Evolutionary conservation across 176 grass and related monocot genomes (phyloP), one percentile per base, ranked within the genome.

Genomic region (Oryza brachyantha): DNA sequence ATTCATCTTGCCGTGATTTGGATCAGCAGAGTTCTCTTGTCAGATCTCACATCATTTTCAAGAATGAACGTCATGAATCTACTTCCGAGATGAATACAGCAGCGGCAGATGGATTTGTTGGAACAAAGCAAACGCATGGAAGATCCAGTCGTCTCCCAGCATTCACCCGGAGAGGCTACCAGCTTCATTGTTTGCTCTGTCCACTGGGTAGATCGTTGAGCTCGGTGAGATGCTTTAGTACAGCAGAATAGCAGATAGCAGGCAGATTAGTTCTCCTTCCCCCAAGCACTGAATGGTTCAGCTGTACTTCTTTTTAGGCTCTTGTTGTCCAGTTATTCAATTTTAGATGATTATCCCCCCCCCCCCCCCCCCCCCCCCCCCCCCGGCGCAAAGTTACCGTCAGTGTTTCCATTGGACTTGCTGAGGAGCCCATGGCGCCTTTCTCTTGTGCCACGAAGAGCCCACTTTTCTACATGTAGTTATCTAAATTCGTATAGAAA

Each of bases 191-290:
- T 60, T 75, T 17, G 10, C 34, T 14, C 27, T n/a, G n/a, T n/a
- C n/a, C n/a, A n/a, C n/a, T 21, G 31, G 24, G 35, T 10, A 57
- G 19, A 21, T 24, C n/a, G 52, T 57, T 32, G 26, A 68, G 26
- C 48, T 66, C 11, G 17, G 48, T 67, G 24, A 17, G 67, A 65
- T 55, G 70, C 16, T 74, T 66, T 28, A 57, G 38, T 41, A n/a
- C 63, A 81, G 70, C n/a, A 58, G 64, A 66, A 45, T 50, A 79
- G 60, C 39, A 74, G 63, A 10, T 55, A 75, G 32, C 69, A 2
- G 42, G 40, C 36, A 39, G 38, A 6, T 39, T 79, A 24, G 21
- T 72, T 54, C 22, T 52, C 27, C 29, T 9, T 81, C 10, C n/a
- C n/a, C n/a, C 52, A 57, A 24, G 52, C 52, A 57, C 52, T n/a